Evolutionary conservation across 2,329 filamentous ascomycete species (phyloP), one percentile per base, ranked within the genome.

Genomic region (Sporothrix protearum): DNA sequence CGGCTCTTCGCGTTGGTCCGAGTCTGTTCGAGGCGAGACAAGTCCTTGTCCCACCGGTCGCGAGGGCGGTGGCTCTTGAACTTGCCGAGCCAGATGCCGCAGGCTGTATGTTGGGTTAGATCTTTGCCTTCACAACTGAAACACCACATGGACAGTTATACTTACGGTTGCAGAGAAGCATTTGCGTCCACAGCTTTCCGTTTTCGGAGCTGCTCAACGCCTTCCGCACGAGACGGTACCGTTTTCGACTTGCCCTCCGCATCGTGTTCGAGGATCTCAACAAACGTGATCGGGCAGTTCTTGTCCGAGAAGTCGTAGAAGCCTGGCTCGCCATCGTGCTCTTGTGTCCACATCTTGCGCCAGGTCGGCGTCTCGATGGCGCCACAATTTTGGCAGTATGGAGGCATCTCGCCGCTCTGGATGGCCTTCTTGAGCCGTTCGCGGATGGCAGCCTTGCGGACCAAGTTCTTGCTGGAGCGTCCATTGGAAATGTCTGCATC

Each of bases 331-430:
- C 93, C 94, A 19, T 88, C 83, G 61, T 90, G 85, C 8, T 92
- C 85, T 77, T 93, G 93, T n/a, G 89, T 89, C 86, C 91, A 97
- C 14, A 96, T 93, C 77, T 95, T 96, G 73, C 96, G 90, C 96
- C 96, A 99, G 0, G 95, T 97, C 0, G 95, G 93, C 0, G 96
- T 99, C 77, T 98, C 92, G 71, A 99, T 97, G 7, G 94, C 92
- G 6, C 96, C 96, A 77, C 96, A 99, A 77, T 98, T 97, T 74
- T 88, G 88, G 79, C 96, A 99, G 77, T 91, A 98, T 0, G 91
- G 91, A 0, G 96, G 96, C 84, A 94, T 91, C 75, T 94, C 88
- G 5, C 96, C 96, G 70, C 89, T 88, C n/a, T 86, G 85, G 70
- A 98, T 89, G 0, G 88, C 89, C 51, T 83, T 82, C 74, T 90